Evolutionary conservation across 495 filamentous ascomycete species (phyloP).

Genomic region (Neurospora hispaniola): DNA sequence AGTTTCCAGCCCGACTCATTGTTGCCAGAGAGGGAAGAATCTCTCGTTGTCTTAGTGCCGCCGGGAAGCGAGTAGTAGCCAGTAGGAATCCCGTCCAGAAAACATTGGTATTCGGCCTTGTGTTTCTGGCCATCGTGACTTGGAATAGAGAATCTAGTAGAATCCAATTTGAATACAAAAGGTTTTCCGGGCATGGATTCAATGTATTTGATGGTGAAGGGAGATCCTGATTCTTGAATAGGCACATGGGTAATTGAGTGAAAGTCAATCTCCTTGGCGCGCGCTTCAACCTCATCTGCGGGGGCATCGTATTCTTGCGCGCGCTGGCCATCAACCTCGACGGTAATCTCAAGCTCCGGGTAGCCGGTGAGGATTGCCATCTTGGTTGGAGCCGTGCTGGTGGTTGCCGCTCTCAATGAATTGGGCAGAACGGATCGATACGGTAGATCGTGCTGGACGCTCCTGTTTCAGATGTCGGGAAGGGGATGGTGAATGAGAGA

Average conservation of each 20-base stretch:
- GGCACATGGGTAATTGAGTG: background rate
- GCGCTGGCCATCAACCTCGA: conserved; percentile 15
- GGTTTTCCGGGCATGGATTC: conserved; percentile 6
- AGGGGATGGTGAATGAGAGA: background rate
- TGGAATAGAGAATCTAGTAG: background rate
- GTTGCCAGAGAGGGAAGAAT: background rate
- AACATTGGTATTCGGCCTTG: background rate
- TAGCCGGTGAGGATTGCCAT: conserved; percentile 26
- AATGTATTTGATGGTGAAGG: conserved; percentile 10
- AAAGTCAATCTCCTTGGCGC: background rate
- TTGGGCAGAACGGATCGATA: no score
- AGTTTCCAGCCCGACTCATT: background rate
- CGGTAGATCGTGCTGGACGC: background rate
- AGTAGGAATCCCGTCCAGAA: background rate
- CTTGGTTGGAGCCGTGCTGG: background rate
- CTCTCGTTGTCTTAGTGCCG: background rate
- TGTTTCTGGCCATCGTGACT: background rate
- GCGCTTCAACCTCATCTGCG: background rate
- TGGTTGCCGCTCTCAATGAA: background rate
- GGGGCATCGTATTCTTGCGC: conserved; percentile 24
- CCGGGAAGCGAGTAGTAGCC: background rate
- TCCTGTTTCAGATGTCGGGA: background rate
- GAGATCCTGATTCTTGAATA: background rate
- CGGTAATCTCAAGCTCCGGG: conserved; percentile 19
- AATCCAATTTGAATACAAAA: background rate